Evolutionary conservation across 352 stramenopile genomes (phyloP).

Genomic region (Pythium coloratum): DNA sequence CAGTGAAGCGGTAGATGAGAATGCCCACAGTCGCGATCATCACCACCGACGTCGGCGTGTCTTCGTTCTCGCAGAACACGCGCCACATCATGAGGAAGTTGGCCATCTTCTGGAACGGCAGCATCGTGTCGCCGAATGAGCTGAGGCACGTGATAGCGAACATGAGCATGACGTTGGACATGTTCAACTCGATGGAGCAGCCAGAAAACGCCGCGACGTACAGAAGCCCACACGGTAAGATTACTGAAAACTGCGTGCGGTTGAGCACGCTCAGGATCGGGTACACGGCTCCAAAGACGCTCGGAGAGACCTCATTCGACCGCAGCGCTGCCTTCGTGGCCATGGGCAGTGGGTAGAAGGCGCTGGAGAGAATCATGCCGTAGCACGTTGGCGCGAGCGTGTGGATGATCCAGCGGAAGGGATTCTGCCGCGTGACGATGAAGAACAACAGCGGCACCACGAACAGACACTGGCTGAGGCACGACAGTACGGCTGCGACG

Average conservation of each 20-base stretch:
- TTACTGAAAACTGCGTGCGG: constrained; percentile 44
- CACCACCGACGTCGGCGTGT: constrained; percentile 43
- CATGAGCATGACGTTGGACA: constrained; percentile 39
- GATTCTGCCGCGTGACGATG: constrained; percentile 50
- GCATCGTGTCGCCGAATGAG: constrained; percentile 47
- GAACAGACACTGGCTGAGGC: constrained; percentile 41
- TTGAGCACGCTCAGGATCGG: constrained; percentile 57
- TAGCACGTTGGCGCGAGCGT: constrained; percentile 51
- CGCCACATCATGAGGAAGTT: constrained; percentile 62
- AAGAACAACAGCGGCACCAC: constrained; percentile 51
- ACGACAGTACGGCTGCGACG: constrained; percentile 27
- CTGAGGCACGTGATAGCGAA: constrained; percentile 45
- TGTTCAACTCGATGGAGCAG: constrained; percentile 36
- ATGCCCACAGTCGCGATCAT: constrained; percentile 44
- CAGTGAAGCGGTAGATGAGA: constrained; percentile 43
- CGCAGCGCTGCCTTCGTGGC: constrained; percentile 59
- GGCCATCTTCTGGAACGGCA: constrained; percentile 43
- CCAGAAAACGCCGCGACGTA: constrained; percentile 57
- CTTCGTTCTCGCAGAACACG: constrained; percentile 45
- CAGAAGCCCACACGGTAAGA: constrained; percentile 43
- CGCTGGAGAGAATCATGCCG: constrained; percentile 41
- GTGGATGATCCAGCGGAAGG: constrained; percentile 49
- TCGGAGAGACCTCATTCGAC: constrained; percentile 44
- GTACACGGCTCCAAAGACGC: constrained; percentile 62
- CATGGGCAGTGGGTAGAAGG: constrained; percentile 50